Conservation (phyloP, 768 basidiomycete species). For the Crucibulum laeve region DNA sequence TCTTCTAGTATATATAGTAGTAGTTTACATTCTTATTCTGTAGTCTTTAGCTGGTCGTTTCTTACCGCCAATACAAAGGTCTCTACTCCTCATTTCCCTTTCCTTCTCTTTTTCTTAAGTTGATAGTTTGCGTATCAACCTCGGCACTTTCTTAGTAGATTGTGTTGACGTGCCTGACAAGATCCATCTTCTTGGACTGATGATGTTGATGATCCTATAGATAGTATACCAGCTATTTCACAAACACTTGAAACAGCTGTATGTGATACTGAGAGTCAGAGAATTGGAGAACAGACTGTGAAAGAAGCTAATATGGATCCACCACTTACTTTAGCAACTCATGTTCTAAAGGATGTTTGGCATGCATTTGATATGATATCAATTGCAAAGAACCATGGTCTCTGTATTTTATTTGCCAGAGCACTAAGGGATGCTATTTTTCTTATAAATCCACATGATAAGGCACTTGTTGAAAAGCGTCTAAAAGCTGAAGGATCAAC, state of each 20-base stretch:
- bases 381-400: slow-evolving; percentile 12
- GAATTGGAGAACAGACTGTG: background rate
- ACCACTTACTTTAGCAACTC: background rate
- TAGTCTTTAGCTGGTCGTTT: too few relatives aligned
- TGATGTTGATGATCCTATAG: background rate
- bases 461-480: slow-evolving; percentile 12
- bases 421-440: slow-evolving; percentile 15
- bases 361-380: slow-evolving; percentile 14
- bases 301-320: background rate
- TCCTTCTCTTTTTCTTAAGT: too few relatives aligned
- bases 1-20: too few relatives aligned
- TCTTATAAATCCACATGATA: slow-evolving; percentile 12
- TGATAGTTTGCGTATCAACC: too few relatives aligned
- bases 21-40: too few relatives aligned
- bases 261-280: background rate
- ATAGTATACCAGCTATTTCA: background rate
- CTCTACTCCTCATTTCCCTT: too few relatives aligned
- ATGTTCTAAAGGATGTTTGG: slow-evolving; percentile 9
- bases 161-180: background rate
- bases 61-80: too few relatives aligned
- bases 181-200: too few relatives aligned
- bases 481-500: slow-evolving; percentile 13
- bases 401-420: slow-evolving; percentile 10
- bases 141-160: background rate
- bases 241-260: background rate